A percentile compares a stretch with the other conserved stretches of the same genome.
These are phyloP conservation scores for Cryptococcus depauperatus DNA, from an alignment of 1,284 basidiomycete species.

Conservation along the genomic window DNA sequence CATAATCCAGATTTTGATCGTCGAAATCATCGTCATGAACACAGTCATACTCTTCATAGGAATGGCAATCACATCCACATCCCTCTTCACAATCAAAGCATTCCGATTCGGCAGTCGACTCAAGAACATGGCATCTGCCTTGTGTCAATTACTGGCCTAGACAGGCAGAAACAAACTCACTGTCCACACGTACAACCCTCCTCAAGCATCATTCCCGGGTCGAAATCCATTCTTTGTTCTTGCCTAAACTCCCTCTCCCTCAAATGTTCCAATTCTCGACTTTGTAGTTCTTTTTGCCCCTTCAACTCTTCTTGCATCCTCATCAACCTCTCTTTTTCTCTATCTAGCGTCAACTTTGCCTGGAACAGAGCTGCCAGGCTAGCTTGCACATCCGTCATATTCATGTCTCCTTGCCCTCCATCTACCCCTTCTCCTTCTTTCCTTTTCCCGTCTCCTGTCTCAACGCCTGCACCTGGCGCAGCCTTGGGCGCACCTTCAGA, in stretches of 20 bases:
- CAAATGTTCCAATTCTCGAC: neutral
- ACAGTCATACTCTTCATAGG: constrained; percentile 19
- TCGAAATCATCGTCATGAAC: constrained; percentile 11
- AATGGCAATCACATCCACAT: constrained; percentile 18
- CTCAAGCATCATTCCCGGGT: constrained; percentile 6
- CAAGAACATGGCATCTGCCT: constrained; percentile 21
- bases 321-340: constrained; percentile 43
- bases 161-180: constrained; percentile 7
- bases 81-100: constrained; percentile 26
- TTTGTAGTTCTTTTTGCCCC: constrained; percentile 31
- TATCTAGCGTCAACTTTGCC: constrained; percentile 42
- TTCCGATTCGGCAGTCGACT: constrained; percentile 24
- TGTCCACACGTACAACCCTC: constrained; percentile 38
- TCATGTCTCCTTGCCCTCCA: neutral
- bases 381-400: constrained; percentile 38
- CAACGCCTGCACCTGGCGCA: neutral
- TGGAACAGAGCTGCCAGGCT: constrained; percentile 43
- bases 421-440: neutral
- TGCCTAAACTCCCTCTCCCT: constrained; percentile 1
- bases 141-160: constrained; percentile 3
- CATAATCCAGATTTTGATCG: constrained; percentile 5
- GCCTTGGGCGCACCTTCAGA: neutral
- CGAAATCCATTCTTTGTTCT: constrained; percentile 16
- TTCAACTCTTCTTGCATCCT: constrained; percentile 44
- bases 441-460: neutral